Base-by-base conservation (phyloP, 2,329 filamentous ascomycete species). In the Diplocarpon mali region DNA sequence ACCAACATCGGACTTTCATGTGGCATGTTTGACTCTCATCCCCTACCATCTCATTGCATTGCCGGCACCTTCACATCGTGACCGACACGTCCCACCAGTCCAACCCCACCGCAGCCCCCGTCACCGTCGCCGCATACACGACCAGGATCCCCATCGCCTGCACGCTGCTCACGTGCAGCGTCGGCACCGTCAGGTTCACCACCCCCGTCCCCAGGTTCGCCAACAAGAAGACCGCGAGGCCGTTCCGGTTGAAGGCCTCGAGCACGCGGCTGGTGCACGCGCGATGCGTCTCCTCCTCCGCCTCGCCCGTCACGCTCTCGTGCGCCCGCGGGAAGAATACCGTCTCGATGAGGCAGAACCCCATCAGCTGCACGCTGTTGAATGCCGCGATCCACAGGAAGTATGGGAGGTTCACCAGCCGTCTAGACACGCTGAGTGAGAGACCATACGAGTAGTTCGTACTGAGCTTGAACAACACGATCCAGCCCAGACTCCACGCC, bases 321-420 rank as follows among this genome's bases (percentile, higher is more conserved):
- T 87, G 77, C 5, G 83, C 73, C 2, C 71, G 68, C 0, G 86
- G 85, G 63, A 95, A 94, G 63, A 89, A 80, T 2, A 85, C 20
- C 2, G 75, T 80, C 62, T 98, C 90, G 17, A 92, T 73, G 12
- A 80, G 61, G 57, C 80, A 88, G 63, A 90, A 95, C 1, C 82
- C 71, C 7, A 85, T 69, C 9, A 98, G 69, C 61, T 95, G 87
- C n/a, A 74, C 71, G 49, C 77, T 81, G 67, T 96, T 98, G 70
- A 92, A 95, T 2, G 86, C 82, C n/a, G 80, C 75, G 7, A 94
- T 83, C 88, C 90, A 96, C 36, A 95, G 70, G 35, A 96, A 75
- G 62, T 98, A 98, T 0, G 92, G 88, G 50, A 95, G 72, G 58
- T 98, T 98, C 8, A 90, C 92, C 46, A 96, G 69, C 1, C 92